phyloP scores from a whole-genome alignment of 148 eudicot genomes.

The Linanthus parryae region DNA sequence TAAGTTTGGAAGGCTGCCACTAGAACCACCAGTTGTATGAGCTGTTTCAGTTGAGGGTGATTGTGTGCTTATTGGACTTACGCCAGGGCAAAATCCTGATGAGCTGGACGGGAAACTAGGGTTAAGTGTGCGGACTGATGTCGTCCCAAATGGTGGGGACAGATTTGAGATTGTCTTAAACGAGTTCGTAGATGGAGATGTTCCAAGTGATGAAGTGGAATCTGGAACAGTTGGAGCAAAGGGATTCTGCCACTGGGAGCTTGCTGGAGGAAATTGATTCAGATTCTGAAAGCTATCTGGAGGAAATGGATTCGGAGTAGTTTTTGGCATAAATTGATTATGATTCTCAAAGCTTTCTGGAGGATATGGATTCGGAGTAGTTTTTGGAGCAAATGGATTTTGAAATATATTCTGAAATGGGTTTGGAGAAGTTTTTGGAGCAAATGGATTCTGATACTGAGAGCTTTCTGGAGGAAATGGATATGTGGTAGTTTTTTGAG shows the following conservation, averaged over 20 bases:
- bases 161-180: neutral
- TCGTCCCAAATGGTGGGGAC: neutral
- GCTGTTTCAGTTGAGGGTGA: no score
- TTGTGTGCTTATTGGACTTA: no score
- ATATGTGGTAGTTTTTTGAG: neutral
- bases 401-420: neutral
- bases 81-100: no score
- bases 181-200: neutral
- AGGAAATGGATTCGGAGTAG: constrained; percentile 2
- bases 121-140: no score
- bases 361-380: neutral
- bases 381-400: neutral
- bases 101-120: no score
- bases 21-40: no score
- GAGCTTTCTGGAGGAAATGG: constrained; percentile 3
- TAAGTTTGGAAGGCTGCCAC: no score
- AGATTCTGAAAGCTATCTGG: neutral
- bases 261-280: constrained; percentile 7
- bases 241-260: neutral
- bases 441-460: neutral
- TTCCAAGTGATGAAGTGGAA: neutral
- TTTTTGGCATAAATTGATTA: neutral
- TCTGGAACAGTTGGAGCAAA: neutral
- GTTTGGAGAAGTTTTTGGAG: neutral
- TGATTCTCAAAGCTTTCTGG: neutral